A percentile compares a stretch with the other conserved stretches of the same genome.
These are phyloP conservation scores for Cordyceps tenuipes DNA, from an alignment of 2,329 filamentous ascomycete genomes.

Conservation along the genomic window DNA sequence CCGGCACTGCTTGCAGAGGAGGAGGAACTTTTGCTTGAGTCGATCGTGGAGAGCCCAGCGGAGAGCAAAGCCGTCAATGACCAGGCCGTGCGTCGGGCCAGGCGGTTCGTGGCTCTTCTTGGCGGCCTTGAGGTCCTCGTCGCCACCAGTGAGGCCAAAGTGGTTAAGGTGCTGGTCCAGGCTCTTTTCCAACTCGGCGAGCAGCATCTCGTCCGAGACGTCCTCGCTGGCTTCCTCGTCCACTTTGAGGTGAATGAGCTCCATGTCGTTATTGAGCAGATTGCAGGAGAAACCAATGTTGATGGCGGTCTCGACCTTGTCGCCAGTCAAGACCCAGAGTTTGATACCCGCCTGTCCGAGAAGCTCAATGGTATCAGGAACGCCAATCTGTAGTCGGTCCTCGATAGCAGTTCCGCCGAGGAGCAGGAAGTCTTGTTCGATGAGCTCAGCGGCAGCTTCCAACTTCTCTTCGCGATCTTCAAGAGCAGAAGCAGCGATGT, in stretches of 20 bases:
- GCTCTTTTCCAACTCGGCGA: conserved; percentile 56
- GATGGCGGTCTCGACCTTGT: conserved; percentile 98
- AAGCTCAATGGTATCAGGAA: conserved; percentile 88
- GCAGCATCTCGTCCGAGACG: conserved; percentile 37
- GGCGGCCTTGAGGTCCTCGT: conserved; percentile 74
- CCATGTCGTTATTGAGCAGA: conserved; percentile 94
- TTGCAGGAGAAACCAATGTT: conserved; percentile 99
- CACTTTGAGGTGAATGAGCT: conserved; percentile 82
- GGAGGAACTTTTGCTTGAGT: conserved; percentile 82
- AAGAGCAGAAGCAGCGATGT: conserved; percentile 75
- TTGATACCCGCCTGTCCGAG: conserved; percentile 94
- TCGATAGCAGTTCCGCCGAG: conserved; percentile 95
- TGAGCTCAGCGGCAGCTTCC: conserved; percentile 78
- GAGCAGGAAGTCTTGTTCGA: conserved; percentile 82
- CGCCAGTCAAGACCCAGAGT: conserved; percentile 94
- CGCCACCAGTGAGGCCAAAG: conserved; percentile 75
- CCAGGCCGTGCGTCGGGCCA: conserved; percentile 77
- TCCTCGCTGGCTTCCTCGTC: conserved; percentile 58
- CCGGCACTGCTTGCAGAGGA: conserved; percentile 95
- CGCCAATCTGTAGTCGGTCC: conserved; percentile 91
- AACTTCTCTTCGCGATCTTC: conserved; percentile 86
- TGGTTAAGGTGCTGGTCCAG: conserved; percentile 63
- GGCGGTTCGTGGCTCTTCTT: conserved; percentile 80
- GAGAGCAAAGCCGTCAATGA: conserved; percentile 91
- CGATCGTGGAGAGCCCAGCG: conserved; percentile 76